Evolutionary conservation across 2,329 filamentous ascomycete genomes (phyloP).

Genomic region (Botrytis tulipae): DNA sequence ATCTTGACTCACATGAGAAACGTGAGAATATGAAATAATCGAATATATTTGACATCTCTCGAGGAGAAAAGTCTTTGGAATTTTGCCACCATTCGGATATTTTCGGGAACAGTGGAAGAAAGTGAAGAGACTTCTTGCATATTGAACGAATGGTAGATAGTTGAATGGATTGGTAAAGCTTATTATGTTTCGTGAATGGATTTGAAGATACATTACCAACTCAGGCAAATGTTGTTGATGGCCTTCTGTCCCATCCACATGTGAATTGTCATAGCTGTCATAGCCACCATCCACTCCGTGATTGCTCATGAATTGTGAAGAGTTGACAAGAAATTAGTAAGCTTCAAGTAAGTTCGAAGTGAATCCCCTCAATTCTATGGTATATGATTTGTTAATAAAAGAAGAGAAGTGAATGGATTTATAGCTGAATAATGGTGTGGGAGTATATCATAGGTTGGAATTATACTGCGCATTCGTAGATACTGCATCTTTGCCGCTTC

Average conservation of each 20-base stretch:
- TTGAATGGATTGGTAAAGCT: too few relatives aligned
- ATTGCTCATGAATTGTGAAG: neutral
- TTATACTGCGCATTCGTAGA: neutral
- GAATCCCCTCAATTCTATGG: neutral
- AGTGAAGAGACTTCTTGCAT: neutral
- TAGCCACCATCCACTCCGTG: neutral
- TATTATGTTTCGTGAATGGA: neutral
- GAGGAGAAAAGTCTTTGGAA: neutral
- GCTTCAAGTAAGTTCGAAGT: neutral
- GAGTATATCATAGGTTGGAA: neutral
- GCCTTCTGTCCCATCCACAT: neutral
- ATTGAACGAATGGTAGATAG: neutral
- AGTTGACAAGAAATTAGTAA: neutral
- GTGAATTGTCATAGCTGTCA: neutral
- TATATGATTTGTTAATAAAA: neutral
- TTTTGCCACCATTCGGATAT: constrained; percentile 7
- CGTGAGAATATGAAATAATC: neutral
- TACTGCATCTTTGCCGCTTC: neutral
- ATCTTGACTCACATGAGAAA: neutral
- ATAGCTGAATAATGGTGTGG: too few relatives aligned
- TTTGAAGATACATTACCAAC: neutral
- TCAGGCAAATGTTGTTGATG: neutral
- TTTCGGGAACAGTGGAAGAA: neutral
- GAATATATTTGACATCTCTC: neutral
- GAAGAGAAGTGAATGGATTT: neutral